Evolutionary conservation across 169 alveolate species (phyloP), one percentile per base, ranked within the genome.

Genomic region (Cryptosporidium viatorum): DNA sequence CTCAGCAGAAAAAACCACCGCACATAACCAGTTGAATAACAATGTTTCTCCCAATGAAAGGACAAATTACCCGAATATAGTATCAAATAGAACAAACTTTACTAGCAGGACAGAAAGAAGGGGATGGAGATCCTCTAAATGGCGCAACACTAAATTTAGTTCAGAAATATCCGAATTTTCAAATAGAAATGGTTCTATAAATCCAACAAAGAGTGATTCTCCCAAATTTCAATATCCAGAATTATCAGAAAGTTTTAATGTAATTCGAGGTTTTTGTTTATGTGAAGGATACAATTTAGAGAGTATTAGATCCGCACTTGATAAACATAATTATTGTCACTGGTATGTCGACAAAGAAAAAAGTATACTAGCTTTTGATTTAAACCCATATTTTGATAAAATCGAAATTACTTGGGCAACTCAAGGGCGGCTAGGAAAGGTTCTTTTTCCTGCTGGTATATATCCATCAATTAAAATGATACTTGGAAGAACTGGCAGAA

Each of bases 291-390:
- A 80, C 41, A 65, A 80, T 41, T 48, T 80, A 7, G 89, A 80
- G 43, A 62, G 89, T 26, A 37, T 80, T 18, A 14, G 51, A 4
- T 67, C 74, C 2, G 80, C 89, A n/a, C 51, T 80, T 14, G 37
- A 80, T 3, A 80, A 65, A 23, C 89, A 80, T 65, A 80, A 80
- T 23, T 80, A 80, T 31, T 41, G 39, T 41, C 65, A 65, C 62
- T 80, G 89, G 89, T 80, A 80, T 65, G 89, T 65, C 9, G 89
- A 80, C 26, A 80, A 80, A n/a, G 89, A 80, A 26, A 80, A 80
- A 23, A 59, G 29, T 35, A 80, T 80, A 39, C 31, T 80, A 21
- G 89, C 23, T 7, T 80, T 80, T 65, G 75, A 80, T 29, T 41
- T 80, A 23, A 62, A 41, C 39, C 89, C 89, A 26, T 80, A 80